Conservation (phyloP, 2,329 filamentous ascomycete genomes). For the Phyllachora maydis region DNA sequence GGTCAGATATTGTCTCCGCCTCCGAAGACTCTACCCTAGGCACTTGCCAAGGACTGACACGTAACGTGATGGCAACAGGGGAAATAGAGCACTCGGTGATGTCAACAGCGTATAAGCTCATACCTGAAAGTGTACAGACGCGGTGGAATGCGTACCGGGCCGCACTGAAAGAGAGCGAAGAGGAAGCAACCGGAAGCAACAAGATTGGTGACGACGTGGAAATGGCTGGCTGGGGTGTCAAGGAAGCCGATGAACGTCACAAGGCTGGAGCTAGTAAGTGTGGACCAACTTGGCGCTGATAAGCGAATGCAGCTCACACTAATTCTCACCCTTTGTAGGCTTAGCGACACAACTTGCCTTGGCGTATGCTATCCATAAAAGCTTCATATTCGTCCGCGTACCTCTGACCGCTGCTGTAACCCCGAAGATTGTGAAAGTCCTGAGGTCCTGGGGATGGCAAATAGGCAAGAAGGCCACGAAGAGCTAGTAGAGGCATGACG, state of each 20-base stretch:
- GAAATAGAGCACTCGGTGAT: slow-evolving; percentile 47
- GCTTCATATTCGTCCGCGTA: slow-evolving; percentile 89
- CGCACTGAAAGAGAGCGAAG: slow-evolving; percentile 23
- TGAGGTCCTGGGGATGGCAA: slow-evolving; percentile 83
- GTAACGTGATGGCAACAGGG: too few species aligned
- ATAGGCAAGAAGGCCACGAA: slow-evolving; percentile 48
- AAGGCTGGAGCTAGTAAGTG: slow-evolving; percentile 55
- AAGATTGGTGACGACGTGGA: slow-evolving; percentile 23
- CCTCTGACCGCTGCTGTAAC: slow-evolving; percentile 78
- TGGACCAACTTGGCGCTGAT: not conserved
- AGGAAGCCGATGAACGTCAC: slow-evolving; percentile 39
- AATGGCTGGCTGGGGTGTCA: slow-evolving; percentile 37
- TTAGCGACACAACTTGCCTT: slow-evolving; percentile 68
- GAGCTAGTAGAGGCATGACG: not conserved
- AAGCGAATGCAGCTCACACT: slow-evolving; percentile 3
- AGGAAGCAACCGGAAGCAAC: slow-evolving; percentile 19
- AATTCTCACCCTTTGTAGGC: slow-evolving; percentile 17
- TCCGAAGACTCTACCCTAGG: not conserved
- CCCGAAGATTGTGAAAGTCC: slow-evolving; percentile 79
- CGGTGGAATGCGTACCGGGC: slow-evolving; percentile 26
- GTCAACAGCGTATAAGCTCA: slow-evolving; percentile 30
- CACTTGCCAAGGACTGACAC: slow-evolving; percentile 1
- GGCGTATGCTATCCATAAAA: slow-evolving; percentile 95
- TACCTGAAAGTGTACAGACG: slow-evolving; percentile 37
- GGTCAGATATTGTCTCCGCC: slow-evolving; percentile 25